Evolutionary conservation across 768 basidiomycete species (phyloP).

Genomic region (Suillus tomentosus): DNA sequence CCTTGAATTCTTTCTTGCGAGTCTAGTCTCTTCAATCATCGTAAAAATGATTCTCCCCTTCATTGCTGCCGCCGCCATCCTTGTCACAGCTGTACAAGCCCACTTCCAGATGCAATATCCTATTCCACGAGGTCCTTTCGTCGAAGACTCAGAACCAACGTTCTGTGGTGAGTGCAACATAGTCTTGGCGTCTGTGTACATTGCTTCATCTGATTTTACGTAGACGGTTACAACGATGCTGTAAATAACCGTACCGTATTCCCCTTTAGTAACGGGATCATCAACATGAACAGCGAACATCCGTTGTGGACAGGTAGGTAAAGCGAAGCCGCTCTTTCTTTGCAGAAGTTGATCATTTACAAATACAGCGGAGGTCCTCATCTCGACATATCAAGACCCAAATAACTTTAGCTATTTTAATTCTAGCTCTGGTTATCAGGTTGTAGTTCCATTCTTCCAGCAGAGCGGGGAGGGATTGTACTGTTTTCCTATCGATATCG

Average conservation of each 20-base stretch:
- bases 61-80: conserved; percentile 37
- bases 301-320: conserved; percentile 56
- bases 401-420: conserved; percentile 67
- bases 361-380: conserved; percentile 48
- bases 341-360: conserved; percentile 3
- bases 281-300: conserved; percentile 69
- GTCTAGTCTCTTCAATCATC: neutral
- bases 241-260: conserved; percentile 64
- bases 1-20: neutral
- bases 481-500: conserved; percentile 71
- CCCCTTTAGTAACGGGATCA: conserved; percentile 63
- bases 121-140: conserved; percentile 68
- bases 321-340: conserved; percentile 6
- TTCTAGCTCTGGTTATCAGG: conserved; percentile 36
- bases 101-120: conserved; percentile 87
- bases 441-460: conserved; percentile 50
- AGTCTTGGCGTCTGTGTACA: neutral
- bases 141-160: conserved; percentile 52
- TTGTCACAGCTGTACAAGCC: conserved; percentile 52
- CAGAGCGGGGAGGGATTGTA: conserved; percentile 56
- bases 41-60: conserved; percentile 37
- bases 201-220: conserved; percentile 3
- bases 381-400: conserved; percentile 60
- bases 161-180: conserved; percentile 62
- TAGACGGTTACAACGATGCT: conserved; percentile 64